Evolutionary conservation across 768 basidiomycete genomes (phyloP).

Genomic region (Boletellus ananiceps): DNA sequence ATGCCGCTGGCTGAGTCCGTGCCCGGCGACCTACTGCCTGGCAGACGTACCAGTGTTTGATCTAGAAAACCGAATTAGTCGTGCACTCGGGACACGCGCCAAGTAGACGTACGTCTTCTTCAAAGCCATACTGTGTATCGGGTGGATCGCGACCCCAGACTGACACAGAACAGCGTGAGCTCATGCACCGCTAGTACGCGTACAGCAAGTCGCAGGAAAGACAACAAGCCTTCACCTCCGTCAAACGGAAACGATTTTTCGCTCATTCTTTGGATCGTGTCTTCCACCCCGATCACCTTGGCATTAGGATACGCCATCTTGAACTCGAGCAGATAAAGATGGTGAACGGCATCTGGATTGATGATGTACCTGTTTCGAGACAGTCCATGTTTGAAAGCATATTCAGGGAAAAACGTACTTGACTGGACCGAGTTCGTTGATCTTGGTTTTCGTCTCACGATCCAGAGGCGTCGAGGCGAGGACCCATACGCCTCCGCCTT

Average conservation of each 20-base stretch:
- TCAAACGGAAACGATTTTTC: slow-evolving; percentile 54
- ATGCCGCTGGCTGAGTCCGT: not conserved
- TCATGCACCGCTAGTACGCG: not conserved
- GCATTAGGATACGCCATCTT: slow-evolving; percentile 68
- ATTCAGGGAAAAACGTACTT: slow-evolving; percentile 36
- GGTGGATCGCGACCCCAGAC: slow-evolving; percentile 63
- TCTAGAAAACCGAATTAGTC: slow-evolving; percentile 26
- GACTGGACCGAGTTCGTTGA: slow-evolving; percentile 64
- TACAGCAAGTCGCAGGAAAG: not conserved
- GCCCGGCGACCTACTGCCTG: not conserved
- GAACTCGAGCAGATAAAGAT: slow-evolving; percentile 58
- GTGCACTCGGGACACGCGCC: not conserved
- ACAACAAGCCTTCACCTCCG: slow-evolving; percentile 45
- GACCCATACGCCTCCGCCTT: slow-evolving; percentile 69
- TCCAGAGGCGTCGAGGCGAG: slow-evolving; percentile 76
- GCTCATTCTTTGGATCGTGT: slow-evolving; percentile 45
- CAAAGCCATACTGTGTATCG: slow-evolving; percentile 70
- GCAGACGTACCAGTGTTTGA: slow-evolving; percentile 44
- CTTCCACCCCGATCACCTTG: slow-evolving; percentile 66
- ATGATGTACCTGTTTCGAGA: slow-evolving; percentile 47
- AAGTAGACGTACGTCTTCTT: slow-evolving; percentile 50
- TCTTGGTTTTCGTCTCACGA: slow-evolving; percentile 54
- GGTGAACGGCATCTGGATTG: slow-evolving; percentile 53
- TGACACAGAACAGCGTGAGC: slow-evolving; percentile 11
- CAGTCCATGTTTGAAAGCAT: not conserved